Evolutionary conservation across 768 basidiomycete species (phyloP).

Genomic region (Lentinula detonsa): DNA sequence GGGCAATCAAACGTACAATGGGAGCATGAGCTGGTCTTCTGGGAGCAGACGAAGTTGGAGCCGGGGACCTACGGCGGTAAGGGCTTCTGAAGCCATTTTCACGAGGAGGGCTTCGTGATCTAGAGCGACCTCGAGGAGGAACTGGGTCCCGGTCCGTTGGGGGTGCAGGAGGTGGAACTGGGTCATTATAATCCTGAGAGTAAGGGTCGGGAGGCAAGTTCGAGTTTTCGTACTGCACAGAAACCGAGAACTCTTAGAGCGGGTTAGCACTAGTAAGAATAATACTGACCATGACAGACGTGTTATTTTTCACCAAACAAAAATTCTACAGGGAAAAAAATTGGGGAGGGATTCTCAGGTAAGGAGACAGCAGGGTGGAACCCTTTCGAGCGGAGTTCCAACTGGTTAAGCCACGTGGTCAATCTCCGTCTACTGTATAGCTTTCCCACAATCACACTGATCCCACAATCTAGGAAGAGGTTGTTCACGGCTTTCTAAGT

Average conservation of each 20-base stretch:
- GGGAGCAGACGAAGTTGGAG: slow-evolving; percentile 37
- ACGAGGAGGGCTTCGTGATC: slow-evolving; percentile 62
- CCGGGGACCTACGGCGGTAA: slow-evolving; percentile 45
- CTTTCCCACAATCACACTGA: slow-evolving; percentile 23
- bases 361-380: not conserved
- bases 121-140: slow-evolving; percentile 57
- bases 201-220: slow-evolving; percentile 69
- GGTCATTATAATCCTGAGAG: slow-evolving; percentile 63
- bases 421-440: not conserved
- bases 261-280: not conserved
- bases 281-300: slow-evolving; percentile 64
- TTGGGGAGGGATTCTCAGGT: too few species aligned
- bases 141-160: slow-evolving; percentile 51
- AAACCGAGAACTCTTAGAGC: slow-evolving; percentile 7
- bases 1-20: slow-evolving; percentile 43
- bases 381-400: slow-evolving; percentile 35
- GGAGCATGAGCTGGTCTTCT: slow-evolving; percentile 68
- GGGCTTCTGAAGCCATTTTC: slow-evolving; percentile 54
- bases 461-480: slow-evolving; percentile 15
- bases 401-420: slow-evolving; percentile 6
- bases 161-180: slow-evolving; percentile 49
- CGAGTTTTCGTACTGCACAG: slow-evolving; percentile 54
- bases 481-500: not conserved
- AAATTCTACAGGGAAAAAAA: too few species aligned
- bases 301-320: too few species aligned